These are phyloP conservation scores for Gossypium aridum DNA, from an alignment of 441 rosid species.

Conservation along the genomic window DNA sequence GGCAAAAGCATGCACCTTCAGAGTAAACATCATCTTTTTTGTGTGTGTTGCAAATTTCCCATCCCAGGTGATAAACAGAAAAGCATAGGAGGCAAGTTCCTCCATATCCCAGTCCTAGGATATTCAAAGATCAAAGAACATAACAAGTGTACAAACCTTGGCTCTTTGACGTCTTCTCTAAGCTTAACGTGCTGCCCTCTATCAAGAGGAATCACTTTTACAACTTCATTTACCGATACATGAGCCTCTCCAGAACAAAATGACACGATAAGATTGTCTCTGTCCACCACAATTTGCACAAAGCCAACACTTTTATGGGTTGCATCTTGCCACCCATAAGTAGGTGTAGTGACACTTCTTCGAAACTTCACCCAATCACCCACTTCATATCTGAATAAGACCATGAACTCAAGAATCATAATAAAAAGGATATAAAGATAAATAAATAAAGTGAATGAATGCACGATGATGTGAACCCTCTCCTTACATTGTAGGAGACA, in stretches of 20 bases:
- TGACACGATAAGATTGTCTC: slow-evolving; percentile 70
- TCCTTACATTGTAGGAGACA: slow-evolving; percentile 90
- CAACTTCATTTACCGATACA: slow-evolving; percentile 77
- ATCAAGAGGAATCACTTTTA: slow-evolving; percentile 91
- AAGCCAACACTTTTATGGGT: slow-evolving; percentile 93
- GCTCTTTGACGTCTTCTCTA: slow-evolving; percentile 75
- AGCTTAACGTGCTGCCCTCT: slow-evolving; percentile 97
- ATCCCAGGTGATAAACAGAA: neutral
- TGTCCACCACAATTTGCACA: slow-evolving; percentile 83
- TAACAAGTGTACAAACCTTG: slow-evolving; percentile 50
- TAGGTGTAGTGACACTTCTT: slow-evolving; percentile 68
- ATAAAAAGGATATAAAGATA: too few relatives aligned
- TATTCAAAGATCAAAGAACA: neutral
- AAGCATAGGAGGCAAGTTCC: neutral
- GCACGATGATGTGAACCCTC: slow-evolving; percentile 7
- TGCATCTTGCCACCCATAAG: slow-evolving; percentile 97
- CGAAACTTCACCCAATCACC: slow-evolving; percentile 99
- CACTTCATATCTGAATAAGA: slow-evolving; percentile 63
- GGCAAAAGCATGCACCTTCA: neutral
- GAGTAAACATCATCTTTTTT: neutral
- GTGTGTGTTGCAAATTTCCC: neutral
- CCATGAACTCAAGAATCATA: neutral
- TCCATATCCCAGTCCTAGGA: neutral
- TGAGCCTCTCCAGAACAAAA: slow-evolving; percentile 91
- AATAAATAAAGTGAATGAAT: too few relatives aligned